Evolutionary conservation across 2,329 filamentous ascomycete genomes (phyloP).

Genomic region (Stylonectria norvegica): DNA sequence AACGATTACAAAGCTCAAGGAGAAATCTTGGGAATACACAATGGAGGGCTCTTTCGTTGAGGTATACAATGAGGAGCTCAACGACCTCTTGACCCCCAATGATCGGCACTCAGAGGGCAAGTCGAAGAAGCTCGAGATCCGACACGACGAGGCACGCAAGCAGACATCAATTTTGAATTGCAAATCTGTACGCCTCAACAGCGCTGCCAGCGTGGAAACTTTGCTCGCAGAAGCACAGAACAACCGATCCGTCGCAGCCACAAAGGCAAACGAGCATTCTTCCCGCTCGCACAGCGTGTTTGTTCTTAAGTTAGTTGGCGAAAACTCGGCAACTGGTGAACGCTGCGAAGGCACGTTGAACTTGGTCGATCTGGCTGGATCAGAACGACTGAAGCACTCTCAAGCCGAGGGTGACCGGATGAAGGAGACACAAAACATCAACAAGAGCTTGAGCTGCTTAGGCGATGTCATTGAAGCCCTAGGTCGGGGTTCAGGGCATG

Average conservation of each 20-base stretch:
- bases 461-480: conserved; percentile 93
- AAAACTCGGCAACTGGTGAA: conserved; percentile 74
- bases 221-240: conserved; percentile 78
- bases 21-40: conserved; percentile 90
- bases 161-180: conserved; percentile 80
- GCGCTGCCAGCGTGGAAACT: conserved; percentile 72
- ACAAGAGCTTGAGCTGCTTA: conserved; percentile 86
- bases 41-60: conserved; percentile 97
- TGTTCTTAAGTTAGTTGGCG: conserved; percentile 74
- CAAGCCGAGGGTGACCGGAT: conserved; percentile 81
- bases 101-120: conserved; percentile 66
- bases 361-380: conserved; percentile 91
- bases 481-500: conserved; percentile 77
- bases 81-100: conserved; percentile 68
- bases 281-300: conserved; percentile 96
- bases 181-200: conserved; percentile 72
- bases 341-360: conserved; percentile 91
- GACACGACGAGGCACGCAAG: conserved; percentile 77
- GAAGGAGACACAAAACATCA: conserved; percentile 96
- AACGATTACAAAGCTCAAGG: conserved; percentile 75
- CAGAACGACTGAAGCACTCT: conserved; percentile 83
- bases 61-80: conserved; percentile 96
- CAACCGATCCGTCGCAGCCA: conserved; percentile 90
- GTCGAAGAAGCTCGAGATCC: conserved; percentile 79
- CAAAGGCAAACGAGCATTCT: conserved; percentile 94